phyloP scores from a whole-genome alignment of 2,329 filamentous ascomycete genomes.

The Cordyceps cicadae region DNA sequence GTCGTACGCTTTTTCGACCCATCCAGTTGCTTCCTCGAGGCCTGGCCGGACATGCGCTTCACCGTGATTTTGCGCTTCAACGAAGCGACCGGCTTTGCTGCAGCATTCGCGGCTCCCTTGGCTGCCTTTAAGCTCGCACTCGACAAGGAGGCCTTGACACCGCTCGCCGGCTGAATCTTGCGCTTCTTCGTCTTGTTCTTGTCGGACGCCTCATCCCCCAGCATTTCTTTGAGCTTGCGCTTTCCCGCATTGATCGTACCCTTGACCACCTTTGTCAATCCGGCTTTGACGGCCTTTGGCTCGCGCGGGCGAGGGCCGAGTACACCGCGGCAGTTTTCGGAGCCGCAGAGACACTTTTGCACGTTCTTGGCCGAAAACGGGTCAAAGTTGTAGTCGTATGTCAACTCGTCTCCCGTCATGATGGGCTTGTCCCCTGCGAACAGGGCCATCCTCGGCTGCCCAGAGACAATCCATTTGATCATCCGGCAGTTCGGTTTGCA shows the following conservation, averaged over 20 bases:
- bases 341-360: slow-evolving; percentile 57
- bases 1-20: too few relatives aligned
- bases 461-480: slow-evolving; percentile 95
- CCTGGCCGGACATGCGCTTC: slow-evolving; percentile 13
- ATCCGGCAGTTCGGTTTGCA: slow-evolving; percentile 95
- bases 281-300: slow-evolving; percentile 41
- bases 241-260: slow-evolving; percentile 41
- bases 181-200: slow-evolving; percentile 42
- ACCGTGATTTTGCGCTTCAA: slow-evolving; percentile 3
- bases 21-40: too few relatives aligned
- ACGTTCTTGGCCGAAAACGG: slow-evolving; percentile 62
- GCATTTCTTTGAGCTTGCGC: slow-evolving; percentile 47
- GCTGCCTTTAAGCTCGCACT: slow-evolving; percentile 27
- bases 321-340: slow-evolving; percentile 55
- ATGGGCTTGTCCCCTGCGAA: slow-evolving; percentile 88
- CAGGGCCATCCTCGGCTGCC: slow-evolving; percentile 90
- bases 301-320: slow-evolving; percentile 54
- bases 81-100: too few relatives aligned
- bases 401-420: slow-evolving; percentile 90
- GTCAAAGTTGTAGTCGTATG: slow-evolving; percentile 79
- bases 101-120: slow-evolving; percentile 28
- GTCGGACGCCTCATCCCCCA: slow-evolving; percentile 32
- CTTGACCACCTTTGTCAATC: slow-evolving; percentile 31
- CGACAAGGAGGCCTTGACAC: slow-evolving; percentile 28
- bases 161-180: slow-evolving; percentile 27